Base-by-base conservation (phyloP, 192 early-diverging fungal species). In the Coemansia guatemalensis region DNA sequence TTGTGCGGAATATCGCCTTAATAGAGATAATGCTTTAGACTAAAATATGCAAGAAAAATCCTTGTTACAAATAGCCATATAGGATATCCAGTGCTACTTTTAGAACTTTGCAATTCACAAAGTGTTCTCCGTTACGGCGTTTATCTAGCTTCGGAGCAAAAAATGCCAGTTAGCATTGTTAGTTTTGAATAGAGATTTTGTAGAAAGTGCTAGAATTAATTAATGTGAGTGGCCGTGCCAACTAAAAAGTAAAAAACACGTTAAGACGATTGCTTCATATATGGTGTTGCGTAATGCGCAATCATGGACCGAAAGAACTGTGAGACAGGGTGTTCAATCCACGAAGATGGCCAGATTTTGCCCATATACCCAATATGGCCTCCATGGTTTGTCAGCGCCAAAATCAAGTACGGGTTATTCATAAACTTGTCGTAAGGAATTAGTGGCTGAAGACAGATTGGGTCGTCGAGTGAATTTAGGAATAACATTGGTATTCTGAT, bases 401-500 rank as follows among this genome's bases (percentile, higher is more conserved):
- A 71, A 1, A 96, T 44, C 24, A 92, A 75, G 74, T 87, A 83
- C 26, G 94, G 93, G 67, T 99, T 99, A 12, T 61, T 78, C 52
- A 67, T 62, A 59, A 88, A 83, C 71, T 94, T 91, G 55, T 91
- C 83, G 25, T 71, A 82, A 3, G 95, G 93, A 20, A 94, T 86
- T 6, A 85, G 83, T 54, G 89, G 77, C 5, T 52, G 49, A 8
- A 74, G 67, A 47, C 88, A 88, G 65, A 99, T 89, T 18, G 96
- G 96, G 74, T 99, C 96, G 72, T 97, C 93, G 47, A 89, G 48
- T 17, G 94, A 91, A 56, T 88, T 89, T 35, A 97, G 71, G 56
- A 93, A 90, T 12, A 99, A 73, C 56, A 90, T 85, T 6, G 96
- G 96, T 20, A 95, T 82, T 21, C 83, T 78, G 53, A 93, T 88